Evolutionary conservation across 176 grass and related monocot genomes (phyloP), one percentile per base, ranked within the genome.

Genomic region (Carex cristatella): DNA sequence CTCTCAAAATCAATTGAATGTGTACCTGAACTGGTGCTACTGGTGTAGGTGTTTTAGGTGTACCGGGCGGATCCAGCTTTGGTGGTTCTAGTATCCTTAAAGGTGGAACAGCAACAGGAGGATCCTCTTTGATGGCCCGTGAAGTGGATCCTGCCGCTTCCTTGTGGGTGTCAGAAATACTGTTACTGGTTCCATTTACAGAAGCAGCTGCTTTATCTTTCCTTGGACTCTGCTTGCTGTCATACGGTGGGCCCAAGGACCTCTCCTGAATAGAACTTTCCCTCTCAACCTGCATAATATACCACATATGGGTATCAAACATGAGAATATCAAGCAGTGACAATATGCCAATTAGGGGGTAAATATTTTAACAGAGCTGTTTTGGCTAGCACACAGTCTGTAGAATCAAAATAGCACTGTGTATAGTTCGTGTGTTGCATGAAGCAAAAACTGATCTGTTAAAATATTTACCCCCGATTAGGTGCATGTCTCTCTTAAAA

Each of bases 241-340:
- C 65, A 71, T 63, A 40, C 53, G 56, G 44, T 79, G 91, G 73
- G 53, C 86, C 80, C 49, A 58, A 82, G 79, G 80, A 86, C 87
- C 77, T 81, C 12, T 33, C 83, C 31, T 8, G 44, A 84, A 82
- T 76, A 77, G 83, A 88, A 90, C 86, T 88, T 76, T 90, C 89
- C 69, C 28, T 86, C 66, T 80, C 87, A 74, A 69, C 77, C 91
- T 90, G 84, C 31, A 72, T 79, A 49, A 57, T 73, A 51, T 76
- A 62, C 14, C 51, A 58, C 2, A 58, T 79, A 27, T 15, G 1
- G 35, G 74, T 16, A 32, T 57, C 7, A 33, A 78, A 35, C 19
- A 55, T 57, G 4, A 57, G 27, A 57, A 78, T 51, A 57, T 28
- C 74, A 33, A n/a, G 28, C 51, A 78, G 2, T 57, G 11, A 15